Percentiles rank a stretch among this genome's conserved stretches.
These are phyloP conservation scores for Zygnema cylindricum DNA, from an alignment of 139 green algal species.

Conservation along the genomic window DNA sequence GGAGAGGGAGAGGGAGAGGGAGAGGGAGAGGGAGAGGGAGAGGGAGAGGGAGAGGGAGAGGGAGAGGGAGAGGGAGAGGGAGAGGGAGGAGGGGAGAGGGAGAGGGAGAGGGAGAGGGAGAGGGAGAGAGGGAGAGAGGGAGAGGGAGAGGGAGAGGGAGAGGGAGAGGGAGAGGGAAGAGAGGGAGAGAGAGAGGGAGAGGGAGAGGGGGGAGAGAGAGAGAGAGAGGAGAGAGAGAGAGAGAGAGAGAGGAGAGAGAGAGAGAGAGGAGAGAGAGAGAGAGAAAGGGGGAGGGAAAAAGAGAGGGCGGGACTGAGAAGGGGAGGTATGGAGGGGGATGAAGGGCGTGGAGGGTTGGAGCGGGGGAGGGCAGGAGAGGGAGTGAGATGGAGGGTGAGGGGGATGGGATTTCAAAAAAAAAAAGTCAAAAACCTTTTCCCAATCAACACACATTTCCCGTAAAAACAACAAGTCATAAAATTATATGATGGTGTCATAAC, in stretches of 20 bases:
- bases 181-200: too few relatives aligned
- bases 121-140: background rate
- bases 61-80: background rate
- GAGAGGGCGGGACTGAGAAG: background rate
- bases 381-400: background rate
- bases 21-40: background rate
- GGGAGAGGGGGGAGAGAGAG: too few relatives aligned
- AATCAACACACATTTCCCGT: too few relatives aligned
- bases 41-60: background rate
- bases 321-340: background rate
- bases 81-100: background rate
- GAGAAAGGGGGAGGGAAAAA: background rate
- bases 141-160: background rate
- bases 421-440: too few relatives aligned
- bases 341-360: background rate
- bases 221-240: too few relatives aligned
- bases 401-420: background rate
- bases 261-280: constrained; percentile 14
- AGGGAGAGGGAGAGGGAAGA: too few relatives aligned
- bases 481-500: too few relatives aligned
- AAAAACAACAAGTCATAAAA: too few relatives aligned
- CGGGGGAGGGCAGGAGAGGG: background rate
- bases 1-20: background rate
- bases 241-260: too few relatives aligned
- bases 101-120: background rate